Evolutionary conservation across 2,329 filamentous ascomycete genomes (phyloP).

Genomic region (Lachnellula willkommii): DNA sequence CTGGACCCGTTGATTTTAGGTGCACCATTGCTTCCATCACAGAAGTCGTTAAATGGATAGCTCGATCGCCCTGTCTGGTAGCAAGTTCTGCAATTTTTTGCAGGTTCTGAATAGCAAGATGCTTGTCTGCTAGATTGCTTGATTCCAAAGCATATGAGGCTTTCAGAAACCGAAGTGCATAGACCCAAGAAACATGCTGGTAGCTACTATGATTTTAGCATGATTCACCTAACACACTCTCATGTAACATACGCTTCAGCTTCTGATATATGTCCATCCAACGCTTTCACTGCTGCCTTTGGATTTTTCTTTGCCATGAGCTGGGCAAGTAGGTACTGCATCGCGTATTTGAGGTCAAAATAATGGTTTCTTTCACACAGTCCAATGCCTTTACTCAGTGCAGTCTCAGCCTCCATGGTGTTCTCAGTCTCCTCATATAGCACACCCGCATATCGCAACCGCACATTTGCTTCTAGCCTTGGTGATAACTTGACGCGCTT

Average conservation of each 20-base stretch:
- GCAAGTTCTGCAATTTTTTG: slow-evolving; percentile 57
- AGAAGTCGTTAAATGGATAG: slow-evolving; percentile 60
- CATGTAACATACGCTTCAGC: slow-evolving; percentile 52
- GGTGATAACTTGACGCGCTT: slow-evolving; percentile 56
- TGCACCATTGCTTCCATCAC: slow-evolving; percentile 66
- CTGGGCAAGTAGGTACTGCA: slow-evolving; percentile 68
- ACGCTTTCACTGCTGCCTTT: slow-evolving; percentile 66
- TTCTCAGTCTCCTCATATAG: slow-evolving; percentile 72
- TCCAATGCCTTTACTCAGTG: slow-evolving; percentile 64
- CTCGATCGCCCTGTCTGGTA: slow-evolving; percentile 53
- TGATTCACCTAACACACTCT: background rate
- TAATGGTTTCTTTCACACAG: slow-evolving; percentile 62
- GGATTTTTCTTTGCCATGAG: slow-evolving; percentile 65
- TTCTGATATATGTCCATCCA: slow-evolving; percentile 65
- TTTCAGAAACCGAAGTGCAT: slow-evolving; percentile 70
- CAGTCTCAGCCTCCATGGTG: slow-evolving; percentile 64
- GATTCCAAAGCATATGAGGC: slow-evolving; percentile 62
- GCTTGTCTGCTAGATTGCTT: slow-evolving; percentile 54
- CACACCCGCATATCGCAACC: slow-evolving; percentile 65
- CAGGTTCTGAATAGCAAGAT: slow-evolving; percentile 63
- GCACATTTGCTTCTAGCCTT: slow-evolving; percentile 62
- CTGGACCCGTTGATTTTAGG: slow-evolving; percentile 57
- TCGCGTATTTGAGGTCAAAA: slow-evolving; percentile 67
- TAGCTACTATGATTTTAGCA: slow-evolving; percentile 35
- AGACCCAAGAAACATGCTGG: slow-evolving; percentile 67